A percentile compares a stretch with the other conserved stretches of the same genome.
Conservation (phyloP, 2,329 filamentous ascomycete genomes). For the Pezicula carpinea region DNA sequence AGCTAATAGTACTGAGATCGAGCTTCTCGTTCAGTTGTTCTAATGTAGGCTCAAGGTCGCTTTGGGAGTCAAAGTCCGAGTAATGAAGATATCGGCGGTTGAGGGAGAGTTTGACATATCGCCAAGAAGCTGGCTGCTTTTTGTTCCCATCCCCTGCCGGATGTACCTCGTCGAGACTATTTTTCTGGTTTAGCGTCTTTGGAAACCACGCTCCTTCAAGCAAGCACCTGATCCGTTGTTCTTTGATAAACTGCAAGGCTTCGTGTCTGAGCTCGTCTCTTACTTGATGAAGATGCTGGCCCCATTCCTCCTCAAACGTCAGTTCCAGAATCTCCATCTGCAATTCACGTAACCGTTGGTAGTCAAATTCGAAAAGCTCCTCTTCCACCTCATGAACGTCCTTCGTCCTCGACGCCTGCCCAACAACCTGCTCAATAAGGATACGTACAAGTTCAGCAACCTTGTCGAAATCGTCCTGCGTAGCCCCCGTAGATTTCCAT, state of each 20-base stretch:
- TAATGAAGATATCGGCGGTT: conserved; percentile 90
- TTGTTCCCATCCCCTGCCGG: conserved; percentile 8
- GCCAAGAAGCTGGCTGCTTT: conserved; percentile 45
- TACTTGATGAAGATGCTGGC: conserved; percentile 82
- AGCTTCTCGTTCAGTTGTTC: conserved; percentile 76
- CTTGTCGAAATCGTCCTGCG: conserved; percentile 85
- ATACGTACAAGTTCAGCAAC: conserved; percentile 88
- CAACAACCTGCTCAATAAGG: conserved; percentile 83
- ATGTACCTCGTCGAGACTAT: conserved; percentile 34
- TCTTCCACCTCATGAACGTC: conserved; percentile 86
- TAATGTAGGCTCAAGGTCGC: conserved; percentile 61
- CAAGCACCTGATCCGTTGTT: conserved; percentile 88
- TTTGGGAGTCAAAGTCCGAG: conserved; percentile 70
- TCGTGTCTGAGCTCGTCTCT: conserved; percentile 87
- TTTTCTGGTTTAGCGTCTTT: conserved; percentile 37
- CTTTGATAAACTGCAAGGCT: conserved; percentile 92
- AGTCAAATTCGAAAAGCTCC: conserved; percentile 80
- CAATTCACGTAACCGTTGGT: conserved; percentile 69
- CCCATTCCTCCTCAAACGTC: conserved; percentile 93
- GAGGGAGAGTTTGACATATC: conserved; percentile 84
- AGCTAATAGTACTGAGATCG: conserved; percentile 82
- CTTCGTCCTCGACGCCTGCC: conserved; percentile 73
- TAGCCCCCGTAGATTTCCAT: conserved; percentile 87
- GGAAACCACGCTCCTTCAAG: conserved; percentile 86
- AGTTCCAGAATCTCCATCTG: conserved; percentile 92